A percentile compares a stretch with the other conserved stretches of the same genome.
Conservation (phyloP, 441 rosid species). For the Aleurites moluccanus region DNA sequence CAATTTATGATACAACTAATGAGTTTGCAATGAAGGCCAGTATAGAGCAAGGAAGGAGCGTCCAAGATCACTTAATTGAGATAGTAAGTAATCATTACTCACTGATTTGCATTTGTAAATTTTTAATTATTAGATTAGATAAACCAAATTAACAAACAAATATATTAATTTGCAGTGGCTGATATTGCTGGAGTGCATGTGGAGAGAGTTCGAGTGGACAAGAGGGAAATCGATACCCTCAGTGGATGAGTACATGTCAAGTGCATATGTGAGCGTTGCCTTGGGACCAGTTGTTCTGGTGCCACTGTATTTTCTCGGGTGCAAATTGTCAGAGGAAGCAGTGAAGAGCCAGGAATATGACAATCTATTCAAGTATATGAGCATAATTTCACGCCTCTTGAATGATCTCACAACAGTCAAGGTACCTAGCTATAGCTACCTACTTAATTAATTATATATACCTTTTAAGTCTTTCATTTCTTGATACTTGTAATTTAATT, state of each 20-base stretch:
- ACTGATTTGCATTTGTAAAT: no score
- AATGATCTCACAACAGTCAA: conserved; percentile 48
- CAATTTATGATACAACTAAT: conserved; percentile 51
- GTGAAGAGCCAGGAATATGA: conserved; percentile 37
- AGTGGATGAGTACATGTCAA: conserved; percentile 60
- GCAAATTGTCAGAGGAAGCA: conserved; percentile 44
- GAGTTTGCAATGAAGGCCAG: conserved; percentile 66
- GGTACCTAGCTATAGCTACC: no score
- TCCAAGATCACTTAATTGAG: conserved; percentile 17
- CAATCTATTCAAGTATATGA: conserved; percentile 48
- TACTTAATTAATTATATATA: no score
- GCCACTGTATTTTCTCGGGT: conserved; percentile 56
- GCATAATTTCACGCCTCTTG: conserved; percentile 31
- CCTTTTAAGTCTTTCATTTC: no score
- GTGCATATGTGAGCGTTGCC: conserved; percentile 61
- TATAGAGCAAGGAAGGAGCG: conserved; percentile 54
- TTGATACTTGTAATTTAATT: no score
- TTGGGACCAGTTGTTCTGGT: conserved; percentile 73
- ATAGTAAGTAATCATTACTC: background rate
- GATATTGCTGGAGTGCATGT: conserved; percentile 56
- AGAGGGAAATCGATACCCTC: conserved; percentile 52
- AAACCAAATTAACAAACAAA: background rate
- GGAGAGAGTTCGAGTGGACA: conserved; percentile 55
- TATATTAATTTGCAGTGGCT: conserved; percentile 56
- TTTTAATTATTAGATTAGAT: background rate